Evolutionary conservation across 768 basidiomycete genomes (phyloP).

Genomic region (Serendipita sp.): DNA sequence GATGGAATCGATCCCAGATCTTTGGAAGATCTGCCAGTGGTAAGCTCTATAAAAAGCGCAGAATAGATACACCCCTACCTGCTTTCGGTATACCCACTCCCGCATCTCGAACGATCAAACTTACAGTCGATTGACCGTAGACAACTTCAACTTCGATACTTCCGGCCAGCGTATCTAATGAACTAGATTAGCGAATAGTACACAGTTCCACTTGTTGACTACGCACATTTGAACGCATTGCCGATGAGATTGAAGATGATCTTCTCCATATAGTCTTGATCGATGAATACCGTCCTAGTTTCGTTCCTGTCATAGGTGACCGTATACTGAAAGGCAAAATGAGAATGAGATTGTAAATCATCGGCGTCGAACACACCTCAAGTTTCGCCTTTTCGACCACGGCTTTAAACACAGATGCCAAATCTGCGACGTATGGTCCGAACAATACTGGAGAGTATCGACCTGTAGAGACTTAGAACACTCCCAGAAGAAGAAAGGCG

Average conservation of each 20-base stretch:
- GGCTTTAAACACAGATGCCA: slow-evolving; percentile 23
- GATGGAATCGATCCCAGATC: slow-evolving; percentile 25
- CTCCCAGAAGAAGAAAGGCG: background rate
- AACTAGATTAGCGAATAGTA: slow-evolving; percentile 15
- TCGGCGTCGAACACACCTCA: background rate
- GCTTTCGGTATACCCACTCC: slow-evolving; percentile 24
- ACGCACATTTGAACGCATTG: slow-evolving; percentile 23
- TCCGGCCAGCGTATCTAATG: slow-evolving; percentile 20
- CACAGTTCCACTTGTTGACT: slow-evolving; percentile 6
- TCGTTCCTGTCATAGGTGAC: slow-evolving; percentile 18
- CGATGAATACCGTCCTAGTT: slow-evolving; percentile 18
- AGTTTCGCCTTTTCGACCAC: slow-evolving; percentile 20
- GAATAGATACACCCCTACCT: slow-evolving; percentile 11
- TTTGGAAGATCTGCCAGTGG: slow-evolving; percentile 14
- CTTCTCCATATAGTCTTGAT: slow-evolving; percentile 18
- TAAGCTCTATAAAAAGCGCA: background rate
- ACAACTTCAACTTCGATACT: slow-evolving; percentile 20
- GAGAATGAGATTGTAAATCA: background rate
- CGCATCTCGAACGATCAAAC: slow-evolving; percentile 23
- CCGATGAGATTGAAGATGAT: slow-evolving; percentile 23
- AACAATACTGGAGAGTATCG: slow-evolving; percentile 20
- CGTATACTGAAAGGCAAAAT: slow-evolving; percentile 13
- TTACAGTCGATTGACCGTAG: slow-evolving; percentile 17
- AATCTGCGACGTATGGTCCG: slow-evolving; percentile 19
- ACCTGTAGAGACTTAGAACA: slow-evolving; percentile 14